Evolutionary conservation across 2,329 filamentous ascomycete genomes (phyloP).

Genomic region (Zasmidium angulare): DNA sequence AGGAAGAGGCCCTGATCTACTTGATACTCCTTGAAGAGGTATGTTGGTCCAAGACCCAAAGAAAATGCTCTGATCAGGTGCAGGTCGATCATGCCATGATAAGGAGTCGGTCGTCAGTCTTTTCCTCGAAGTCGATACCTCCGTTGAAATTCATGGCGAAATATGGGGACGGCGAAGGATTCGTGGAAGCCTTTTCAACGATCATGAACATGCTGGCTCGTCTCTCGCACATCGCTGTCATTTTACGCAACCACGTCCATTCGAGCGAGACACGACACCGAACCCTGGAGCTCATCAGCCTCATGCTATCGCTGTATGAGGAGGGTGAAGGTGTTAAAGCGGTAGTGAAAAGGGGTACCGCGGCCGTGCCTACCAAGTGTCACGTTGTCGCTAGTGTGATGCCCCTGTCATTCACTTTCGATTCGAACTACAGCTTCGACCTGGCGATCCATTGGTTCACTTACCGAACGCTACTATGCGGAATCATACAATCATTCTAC

Average conservation of each 20-base stretch:
- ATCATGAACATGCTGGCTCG: background rate
- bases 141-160: background rate
- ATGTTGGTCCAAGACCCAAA: background rate
- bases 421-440: background rate
- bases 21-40: background rate
- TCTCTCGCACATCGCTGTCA: background rate
- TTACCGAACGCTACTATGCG: background rate
- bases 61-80: background rate
- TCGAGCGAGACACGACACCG: background rate
- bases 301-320: background rate
- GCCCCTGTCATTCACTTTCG: background rate
- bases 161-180: background rate
- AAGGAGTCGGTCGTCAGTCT: background rate
- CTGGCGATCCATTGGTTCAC: background rate
- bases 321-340: background rate
- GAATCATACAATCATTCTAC: background rate
- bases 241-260: background rate
- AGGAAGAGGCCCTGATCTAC: background rate
- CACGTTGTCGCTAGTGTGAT: background rate
- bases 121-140: background rate
- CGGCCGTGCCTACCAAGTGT: background rate
- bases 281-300: background rate
- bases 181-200: background rate
- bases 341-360: background rate
- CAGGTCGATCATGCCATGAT: background rate